phyloP scores from a whole-genome alignment of 2,329 filamentous ascomycete genomes.

The Juglanconis sp. region DNA sequence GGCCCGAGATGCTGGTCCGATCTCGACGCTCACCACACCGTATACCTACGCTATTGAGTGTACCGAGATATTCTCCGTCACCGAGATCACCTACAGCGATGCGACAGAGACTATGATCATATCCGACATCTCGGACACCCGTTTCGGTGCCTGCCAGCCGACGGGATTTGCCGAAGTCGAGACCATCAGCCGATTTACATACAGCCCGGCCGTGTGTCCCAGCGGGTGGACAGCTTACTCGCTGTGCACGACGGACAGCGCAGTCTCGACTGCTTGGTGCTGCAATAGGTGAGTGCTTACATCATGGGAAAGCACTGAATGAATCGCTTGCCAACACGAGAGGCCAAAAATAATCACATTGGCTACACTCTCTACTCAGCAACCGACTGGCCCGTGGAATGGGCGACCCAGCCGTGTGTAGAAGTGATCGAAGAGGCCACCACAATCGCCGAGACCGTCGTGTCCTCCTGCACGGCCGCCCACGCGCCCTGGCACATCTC shows the following conservation, averaged over 20 bases:
- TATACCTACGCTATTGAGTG: not conserved
- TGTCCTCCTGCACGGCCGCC: not conserved
- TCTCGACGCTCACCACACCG: not conserved
- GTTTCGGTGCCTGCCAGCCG: not conserved
- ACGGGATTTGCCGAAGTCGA: not conserved
- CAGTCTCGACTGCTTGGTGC: not conserved
- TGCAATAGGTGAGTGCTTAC: not conserved
- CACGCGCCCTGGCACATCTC: not conserved
- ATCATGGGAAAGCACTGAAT: not conserved
- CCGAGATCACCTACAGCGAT: not conserved
- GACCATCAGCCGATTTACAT: not conserved
- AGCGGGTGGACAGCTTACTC: not conserved
- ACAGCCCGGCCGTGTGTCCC: not conserved
- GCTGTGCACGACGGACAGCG: not conserved
- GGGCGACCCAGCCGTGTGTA: not conserved
- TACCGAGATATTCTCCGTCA: not conserved
- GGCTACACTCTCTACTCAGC: not conserved
- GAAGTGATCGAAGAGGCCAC: not conserved
- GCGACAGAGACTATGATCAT: not conserved
- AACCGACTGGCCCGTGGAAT: not conserved
- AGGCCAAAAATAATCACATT: not conserved
- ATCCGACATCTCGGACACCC: not conserved
- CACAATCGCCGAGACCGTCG: not conserved
- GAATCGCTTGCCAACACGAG: no score
- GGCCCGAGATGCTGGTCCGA: not conserved